Percentiles rank a stretch among this genome's conserved stretches.
These are phyloP conservation scores for Falciphora oryzae DNA, from an alignment of 2,329 filamentous ascomycete species.

Conservation along the genomic window DNA sequence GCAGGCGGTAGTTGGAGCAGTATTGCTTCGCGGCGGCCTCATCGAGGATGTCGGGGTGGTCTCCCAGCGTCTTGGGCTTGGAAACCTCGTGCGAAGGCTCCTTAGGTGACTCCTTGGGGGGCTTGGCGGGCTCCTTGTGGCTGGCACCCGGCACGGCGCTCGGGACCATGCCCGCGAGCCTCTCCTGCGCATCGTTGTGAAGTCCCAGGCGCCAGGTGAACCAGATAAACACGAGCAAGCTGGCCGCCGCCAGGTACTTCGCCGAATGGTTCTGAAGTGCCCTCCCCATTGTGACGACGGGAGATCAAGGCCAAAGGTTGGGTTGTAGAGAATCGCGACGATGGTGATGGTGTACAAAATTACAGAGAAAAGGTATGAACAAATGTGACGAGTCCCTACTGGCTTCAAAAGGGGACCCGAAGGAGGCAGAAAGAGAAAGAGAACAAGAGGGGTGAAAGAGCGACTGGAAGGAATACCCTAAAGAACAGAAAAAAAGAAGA, in stretches of 20 bases:
- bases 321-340: neutral
- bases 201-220: conserved; percentile 10
- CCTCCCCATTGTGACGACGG: neutral
- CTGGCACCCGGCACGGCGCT: too few relatives aligned
- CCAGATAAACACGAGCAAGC: conserved; percentile 9
- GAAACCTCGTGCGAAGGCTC: neutral
- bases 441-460: neutral
- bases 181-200: conserved; percentile 2
- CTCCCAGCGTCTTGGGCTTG: neutral
- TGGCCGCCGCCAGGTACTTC: conserved; percentile 8
- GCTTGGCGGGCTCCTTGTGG: neutral
- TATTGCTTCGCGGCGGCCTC: conserved; percentile 6
- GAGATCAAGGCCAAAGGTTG: neutral
- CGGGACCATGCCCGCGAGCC: neutral
- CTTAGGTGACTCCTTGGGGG: too few relatives aligned
- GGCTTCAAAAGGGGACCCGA: neutral
- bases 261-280: conserved; percentile 1
- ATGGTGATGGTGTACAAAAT: neutral
- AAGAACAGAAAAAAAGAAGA: neutral
- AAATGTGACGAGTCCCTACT: neutral
- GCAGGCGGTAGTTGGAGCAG: conserved; percentile 33
- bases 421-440: neutral
- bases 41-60: conserved; percentile 12
- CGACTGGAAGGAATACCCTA: neutral
- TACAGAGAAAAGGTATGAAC: neutral